Conservation (phyloP, 106 monocot genomes). For the Apostasia shenzhenica region DNA sequence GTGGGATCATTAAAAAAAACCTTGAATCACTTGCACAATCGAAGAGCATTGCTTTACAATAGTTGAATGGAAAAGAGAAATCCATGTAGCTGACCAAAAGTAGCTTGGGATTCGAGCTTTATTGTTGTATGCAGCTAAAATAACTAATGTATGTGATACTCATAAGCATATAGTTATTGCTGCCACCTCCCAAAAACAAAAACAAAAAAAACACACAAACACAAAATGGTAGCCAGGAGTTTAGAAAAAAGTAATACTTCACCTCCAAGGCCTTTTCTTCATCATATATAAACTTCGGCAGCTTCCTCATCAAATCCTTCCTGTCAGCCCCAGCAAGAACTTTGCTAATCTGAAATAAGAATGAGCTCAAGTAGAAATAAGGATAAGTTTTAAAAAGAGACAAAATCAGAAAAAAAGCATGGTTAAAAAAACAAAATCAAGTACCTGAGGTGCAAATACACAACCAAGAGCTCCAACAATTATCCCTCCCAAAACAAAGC, state of each 20-base stretch:
- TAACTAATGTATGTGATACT: no score
- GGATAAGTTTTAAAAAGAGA: neutral
- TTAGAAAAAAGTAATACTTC: constrained; percentile 1
- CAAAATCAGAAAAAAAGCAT: neutral
- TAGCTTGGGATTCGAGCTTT: no score
- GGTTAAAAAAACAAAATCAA: neutral
- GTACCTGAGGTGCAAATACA: constrained; percentile 62
- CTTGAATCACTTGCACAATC: no score
- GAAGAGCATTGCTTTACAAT: no score
- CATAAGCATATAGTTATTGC: no score
- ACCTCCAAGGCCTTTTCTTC: constrained; percentile 80
- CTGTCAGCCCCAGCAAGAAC: constrained; percentile 40
- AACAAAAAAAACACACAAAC: no score
- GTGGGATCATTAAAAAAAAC: no score
- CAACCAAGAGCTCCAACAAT: constrained; percentile 58
- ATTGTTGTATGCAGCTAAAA: no score
- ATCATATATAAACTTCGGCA: constrained; percentile 72
- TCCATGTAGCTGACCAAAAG: no score
- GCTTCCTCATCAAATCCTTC: constrained; percentile 69
- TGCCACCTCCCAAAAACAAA: no score
- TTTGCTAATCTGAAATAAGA: constrained; percentile 38
- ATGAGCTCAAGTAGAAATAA: neutral
- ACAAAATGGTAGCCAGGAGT: neutral
- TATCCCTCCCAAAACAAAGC: constrained; percentile 55
- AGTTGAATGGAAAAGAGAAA: no score